Percentiles rank a stretch among this genome's conserved stretches.
Evolutionary conservation across 768 basidiomycete genomes (phyloP).

Genomic region (Hygrocybe coccinea): DNA sequence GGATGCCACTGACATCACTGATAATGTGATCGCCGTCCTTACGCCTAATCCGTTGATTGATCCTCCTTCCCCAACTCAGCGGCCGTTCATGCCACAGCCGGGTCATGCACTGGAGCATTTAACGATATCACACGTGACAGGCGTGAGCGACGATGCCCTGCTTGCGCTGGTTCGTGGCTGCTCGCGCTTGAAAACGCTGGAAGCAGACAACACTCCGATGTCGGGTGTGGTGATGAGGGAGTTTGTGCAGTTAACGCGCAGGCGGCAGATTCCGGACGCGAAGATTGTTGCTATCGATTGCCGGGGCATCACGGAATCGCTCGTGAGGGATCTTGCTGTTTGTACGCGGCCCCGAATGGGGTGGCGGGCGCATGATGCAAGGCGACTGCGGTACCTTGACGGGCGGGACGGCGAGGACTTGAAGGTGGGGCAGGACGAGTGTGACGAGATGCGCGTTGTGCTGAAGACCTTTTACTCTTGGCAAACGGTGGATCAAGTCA

Average conservation of each 20-base stretch:
- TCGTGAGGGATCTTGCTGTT: constrained; percentile 55
- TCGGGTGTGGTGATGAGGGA: constrained; percentile 55
- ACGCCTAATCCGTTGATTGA: constrained; percentile 40
- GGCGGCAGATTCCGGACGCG: constrained; percentile 47
- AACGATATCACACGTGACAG: constrained; percentile 60
- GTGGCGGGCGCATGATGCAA: constrained; percentile 70
- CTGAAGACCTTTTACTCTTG: constrained; percentile 83
- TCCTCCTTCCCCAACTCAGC: too few species aligned
- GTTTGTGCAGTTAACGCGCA: constrained; percentile 55
- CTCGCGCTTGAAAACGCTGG: constrained; percentile 56
- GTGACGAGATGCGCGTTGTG: constrained; percentile 66
- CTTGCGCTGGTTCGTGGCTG: constrained; percentile 61
- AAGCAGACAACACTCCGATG: constrained; percentile 77
- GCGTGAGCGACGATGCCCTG: constrained; percentile 62
- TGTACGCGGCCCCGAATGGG: constrained; percentile 65
- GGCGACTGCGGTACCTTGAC: constrained; percentile 67
- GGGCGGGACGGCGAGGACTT: constrained; percentile 62
- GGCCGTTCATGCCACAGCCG: constrained; percentile 3
- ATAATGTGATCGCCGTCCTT: constrained; percentile 61
- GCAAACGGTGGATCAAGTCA: constrained; percentile 80
- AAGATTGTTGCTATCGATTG: constrained; percentile 72
- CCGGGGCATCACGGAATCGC: constrained; percentile 56
- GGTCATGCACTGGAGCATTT: constrained; percentile 72
- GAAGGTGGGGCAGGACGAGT: constrained; percentile 74
- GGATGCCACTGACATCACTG: constrained; percentile 69